Evolutionary conservation across 2,329 filamentous ascomycete species (phyloP).

Genomic region (Trichoderma gracile): DNA sequence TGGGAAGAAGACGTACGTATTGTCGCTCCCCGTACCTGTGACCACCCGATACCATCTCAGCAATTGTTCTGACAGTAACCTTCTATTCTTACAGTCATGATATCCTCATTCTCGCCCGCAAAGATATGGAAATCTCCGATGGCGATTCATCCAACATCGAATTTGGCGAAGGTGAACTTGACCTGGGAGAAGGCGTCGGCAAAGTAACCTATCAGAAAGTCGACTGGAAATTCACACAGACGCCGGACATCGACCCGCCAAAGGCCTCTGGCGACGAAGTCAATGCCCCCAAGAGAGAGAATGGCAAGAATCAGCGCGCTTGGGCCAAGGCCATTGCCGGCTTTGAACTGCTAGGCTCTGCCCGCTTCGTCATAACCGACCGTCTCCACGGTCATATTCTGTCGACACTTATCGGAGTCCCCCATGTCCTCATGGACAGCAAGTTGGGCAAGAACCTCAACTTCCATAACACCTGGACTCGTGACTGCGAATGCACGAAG

Average conservation of each 20-base stretch:
- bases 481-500: slow-evolving; percentile 16
- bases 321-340: slow-evolving; percentile 20
- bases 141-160: slow-evolving; percentile 11
- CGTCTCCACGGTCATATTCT: slow-evolving; percentile 16
- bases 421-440: slow-evolving; percentile 22
- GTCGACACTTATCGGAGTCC: slow-evolving; percentile 15
- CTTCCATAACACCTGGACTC: slow-evolving; percentile 19
- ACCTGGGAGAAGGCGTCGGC: slow-evolving; percentile 10
- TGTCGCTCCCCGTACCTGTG: neutral
- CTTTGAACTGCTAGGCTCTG: slow-evolving; percentile 19
- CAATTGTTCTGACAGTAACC: neutral
- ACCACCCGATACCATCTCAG: neutral
- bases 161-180: slow-evolving; percentile 18
- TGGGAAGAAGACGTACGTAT: slow-evolving; percentile 11
- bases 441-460: slow-evolving; percentile 20
- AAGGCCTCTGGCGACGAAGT: slow-evolving; percentile 8
- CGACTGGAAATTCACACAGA: slow-evolving; percentile 22
- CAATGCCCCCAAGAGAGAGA: slow-evolving; percentile 13
- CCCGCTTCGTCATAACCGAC: slow-evolving; percentile 17
- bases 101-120: slow-evolving; percentile 17
- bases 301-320: slow-evolving; percentile 18
- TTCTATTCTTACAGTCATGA: neutral
- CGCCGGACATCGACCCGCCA: slow-evolving; percentile 18
- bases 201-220: slow-evolving; percentile 20
- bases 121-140: slow-evolving; percentile 16